A percentile compares a stretch with the other conserved stretches of the same genome.
phyloP scores from a whole-genome alignment of 805 yeast genomes.

The Priceomyces melissophilus region DNA sequence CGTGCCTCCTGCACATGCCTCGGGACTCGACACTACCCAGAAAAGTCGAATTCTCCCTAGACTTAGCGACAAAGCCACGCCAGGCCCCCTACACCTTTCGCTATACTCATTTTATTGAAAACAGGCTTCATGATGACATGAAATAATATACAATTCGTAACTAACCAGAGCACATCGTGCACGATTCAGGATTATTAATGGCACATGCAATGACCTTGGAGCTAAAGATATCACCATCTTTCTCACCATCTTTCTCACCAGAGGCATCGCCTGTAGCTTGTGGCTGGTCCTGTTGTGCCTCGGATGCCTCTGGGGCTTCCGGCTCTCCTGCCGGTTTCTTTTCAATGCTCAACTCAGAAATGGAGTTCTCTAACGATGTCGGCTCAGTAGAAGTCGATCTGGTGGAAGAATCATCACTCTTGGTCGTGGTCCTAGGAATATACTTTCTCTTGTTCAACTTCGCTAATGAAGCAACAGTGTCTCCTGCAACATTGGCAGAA shows the following conservation, averaged over 20 bases:
- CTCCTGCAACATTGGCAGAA: conserved; percentile 37
- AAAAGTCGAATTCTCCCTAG: too few species aligned
- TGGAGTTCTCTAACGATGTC: conserved; percentile 42
- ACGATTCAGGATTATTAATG: conserved; percentile 92
- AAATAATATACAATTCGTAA: neutral
- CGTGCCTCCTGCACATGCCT: too few species aligned
- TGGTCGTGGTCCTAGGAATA: conserved; percentile 16
- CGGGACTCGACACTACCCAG: too few species aligned
- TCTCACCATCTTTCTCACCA: conserved; percentile 53
- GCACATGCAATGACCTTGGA: conserved; percentile 96
- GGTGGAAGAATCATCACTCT: conserved; percentile 15
- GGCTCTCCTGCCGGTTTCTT: conserved; percentile 12
- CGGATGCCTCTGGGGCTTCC: conserved; percentile 9
- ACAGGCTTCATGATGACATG: neutral
- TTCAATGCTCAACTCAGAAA: conserved; percentile 41
- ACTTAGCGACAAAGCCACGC: too few species aligned
- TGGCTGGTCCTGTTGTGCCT: conserved; percentile 7
- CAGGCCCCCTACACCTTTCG: too few species aligned
- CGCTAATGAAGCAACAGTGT: conserved; percentile 35
- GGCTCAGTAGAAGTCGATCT: conserved; percentile 37
- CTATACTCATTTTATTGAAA: too few species aligned
- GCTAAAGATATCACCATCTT: conserved; percentile 80
- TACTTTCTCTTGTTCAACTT: conserved; percentile 40
- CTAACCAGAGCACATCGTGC: conserved; percentile 98
- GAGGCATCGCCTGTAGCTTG: too few species aligned